phyloP scores from a whole-genome alignment of 768 basidiomycete species.

The Sporobolomyces phaffii region DNA sequence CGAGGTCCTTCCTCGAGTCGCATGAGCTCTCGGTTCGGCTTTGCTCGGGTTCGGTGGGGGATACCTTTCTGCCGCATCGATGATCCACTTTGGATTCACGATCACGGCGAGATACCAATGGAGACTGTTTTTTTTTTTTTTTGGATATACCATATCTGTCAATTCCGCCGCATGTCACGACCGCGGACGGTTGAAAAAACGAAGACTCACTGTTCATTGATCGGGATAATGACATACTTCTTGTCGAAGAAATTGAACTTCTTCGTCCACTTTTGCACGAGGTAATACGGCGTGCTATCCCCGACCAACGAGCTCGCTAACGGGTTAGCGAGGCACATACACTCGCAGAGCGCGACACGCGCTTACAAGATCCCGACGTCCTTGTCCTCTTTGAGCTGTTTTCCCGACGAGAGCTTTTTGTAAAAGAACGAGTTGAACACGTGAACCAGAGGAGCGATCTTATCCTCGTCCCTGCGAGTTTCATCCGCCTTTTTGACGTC shows the following conservation, averaged over 20 bases:
- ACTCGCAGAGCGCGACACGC: too few relatives aligned
- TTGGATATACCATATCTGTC: too few relatives aligned
- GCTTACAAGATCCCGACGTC: neutral
- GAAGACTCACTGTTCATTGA: constrained; percentile 79
- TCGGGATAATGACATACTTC: constrained; percentile 87
- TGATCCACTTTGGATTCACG: constrained; percentile 63
- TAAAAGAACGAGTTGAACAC: constrained; percentile 98
- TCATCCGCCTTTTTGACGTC: constrained; percentile 49
- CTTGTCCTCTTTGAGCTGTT: constrained; percentile 37
- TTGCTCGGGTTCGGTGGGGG: neutral
- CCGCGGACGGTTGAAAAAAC: neutral
- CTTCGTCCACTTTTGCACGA: constrained; percentile 88
- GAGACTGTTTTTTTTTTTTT: constrained; percentile 53
- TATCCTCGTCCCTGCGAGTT: neutral
- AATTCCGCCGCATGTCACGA: too few relatives aligned
- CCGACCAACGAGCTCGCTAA: too few relatives aligned
- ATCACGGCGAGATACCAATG: constrained; percentile 99
- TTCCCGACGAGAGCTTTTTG: constrained; percentile 71
- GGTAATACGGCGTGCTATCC: constrained; percentile 53
- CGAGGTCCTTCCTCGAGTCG: constrained; percentile 2
- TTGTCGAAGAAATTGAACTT: constrained; percentile 83
- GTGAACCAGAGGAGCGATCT: constrained; percentile 66
- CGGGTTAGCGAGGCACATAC: too few relatives aligned
- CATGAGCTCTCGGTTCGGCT: neutral
- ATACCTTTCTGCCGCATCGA: constrained; percentile 42